Evolutionary conservation across 2,329 filamentous ascomycete genomes (phyloP).

Genomic region (Pestalotiopsis sp.): DNA sequence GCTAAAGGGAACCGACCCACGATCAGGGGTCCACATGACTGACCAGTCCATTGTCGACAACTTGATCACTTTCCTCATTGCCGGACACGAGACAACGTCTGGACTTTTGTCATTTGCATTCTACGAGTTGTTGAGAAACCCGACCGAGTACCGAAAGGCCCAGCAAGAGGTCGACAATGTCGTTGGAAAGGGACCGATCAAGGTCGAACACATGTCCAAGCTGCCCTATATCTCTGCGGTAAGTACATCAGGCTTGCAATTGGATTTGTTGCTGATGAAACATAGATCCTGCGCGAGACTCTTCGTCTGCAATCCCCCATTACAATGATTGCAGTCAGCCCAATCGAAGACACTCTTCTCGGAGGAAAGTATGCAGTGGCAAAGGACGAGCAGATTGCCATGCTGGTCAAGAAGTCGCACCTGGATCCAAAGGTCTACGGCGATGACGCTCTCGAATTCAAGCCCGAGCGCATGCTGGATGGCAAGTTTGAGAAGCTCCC

Average conservation of each 20-base stretch:
- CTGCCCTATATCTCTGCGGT: conserved; percentile 67
- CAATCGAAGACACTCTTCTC: conserved; percentile 56
- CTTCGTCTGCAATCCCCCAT: conserved; percentile 65
- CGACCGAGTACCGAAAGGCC: conserved; percentile 59
- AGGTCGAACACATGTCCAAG: conserved; percentile 60
- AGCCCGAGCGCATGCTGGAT: conserved; percentile 73
- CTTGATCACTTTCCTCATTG: conserved; percentile 57
- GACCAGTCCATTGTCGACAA: conserved; percentile 52
- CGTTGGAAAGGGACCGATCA: conserved; percentile 59
- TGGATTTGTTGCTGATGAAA: not conserved
- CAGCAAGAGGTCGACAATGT: conserved; percentile 71
- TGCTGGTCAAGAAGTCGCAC: conserved; percentile 58
- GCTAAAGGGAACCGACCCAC: conserved; percentile 51
- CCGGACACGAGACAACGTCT: conserved; percentile 73
- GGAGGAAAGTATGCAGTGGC: conserved; percentile 63
- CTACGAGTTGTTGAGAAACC: conserved; percentile 67
- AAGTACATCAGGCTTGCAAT: conserved; percentile 53
- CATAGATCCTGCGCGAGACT: conserved; percentile 58
- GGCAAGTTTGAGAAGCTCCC: conserved; percentile 68
- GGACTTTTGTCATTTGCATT: conserved; percentile 68
- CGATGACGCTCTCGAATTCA: conserved; percentile 65
- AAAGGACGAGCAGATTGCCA: conserved; percentile 50
- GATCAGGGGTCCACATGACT: conserved; percentile 49
- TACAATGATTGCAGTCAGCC: conserved; percentile 55
- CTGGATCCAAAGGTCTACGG: conserved; percentile 67